Conservation (phyloP, 2,329 filamentous ascomycete genomes). For the Fusarium torulosum region DNA sequence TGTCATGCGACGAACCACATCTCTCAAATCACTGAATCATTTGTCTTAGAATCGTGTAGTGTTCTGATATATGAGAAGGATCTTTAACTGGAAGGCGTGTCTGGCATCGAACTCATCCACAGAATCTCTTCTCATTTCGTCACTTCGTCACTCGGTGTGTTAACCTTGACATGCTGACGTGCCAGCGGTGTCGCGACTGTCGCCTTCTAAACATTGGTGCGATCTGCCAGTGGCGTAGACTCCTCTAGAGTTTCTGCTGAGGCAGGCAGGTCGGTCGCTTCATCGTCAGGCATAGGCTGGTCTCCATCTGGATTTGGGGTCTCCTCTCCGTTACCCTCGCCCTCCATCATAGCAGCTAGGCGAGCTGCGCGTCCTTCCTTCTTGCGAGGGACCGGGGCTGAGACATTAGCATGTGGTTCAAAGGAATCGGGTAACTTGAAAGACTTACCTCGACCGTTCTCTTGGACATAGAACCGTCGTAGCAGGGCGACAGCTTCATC, state of each 20-base stretch:
- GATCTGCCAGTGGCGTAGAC: constrained; percentile 19
- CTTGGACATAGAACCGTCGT: constrained; percentile 95
- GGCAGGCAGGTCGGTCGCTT: constrained; percentile 25
- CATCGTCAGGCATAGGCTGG: constrained; percentile 13
- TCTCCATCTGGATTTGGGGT: constrained; percentile 4
- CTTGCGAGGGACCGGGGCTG: constrained; percentile 66
- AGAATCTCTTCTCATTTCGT: neutral
- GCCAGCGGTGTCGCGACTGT: neutral
- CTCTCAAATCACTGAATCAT: neutral
- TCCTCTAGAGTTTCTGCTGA: constrained; percentile 31
- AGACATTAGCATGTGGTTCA: constrained; percentile 18
- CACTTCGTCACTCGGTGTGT: neutral
- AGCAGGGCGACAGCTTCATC: constrained; percentile 94
- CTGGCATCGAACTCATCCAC: no score
- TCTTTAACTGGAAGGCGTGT: no score
- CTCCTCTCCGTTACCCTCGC: constrained; percentile 55
- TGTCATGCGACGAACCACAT: neutral
- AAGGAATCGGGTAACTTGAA: neutral
- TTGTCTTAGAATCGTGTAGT: no score
- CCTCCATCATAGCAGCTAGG: constrained; percentile 64
- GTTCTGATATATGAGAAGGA: neutral
- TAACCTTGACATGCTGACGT: neutral
- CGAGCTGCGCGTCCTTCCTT: constrained; percentile 68
- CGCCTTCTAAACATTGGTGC: constrained; percentile 25
- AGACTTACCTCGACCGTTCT: constrained; percentile 86